Conservation (phyloP, 345 rosid species). For the Noccaea bulbosa region DNA sequence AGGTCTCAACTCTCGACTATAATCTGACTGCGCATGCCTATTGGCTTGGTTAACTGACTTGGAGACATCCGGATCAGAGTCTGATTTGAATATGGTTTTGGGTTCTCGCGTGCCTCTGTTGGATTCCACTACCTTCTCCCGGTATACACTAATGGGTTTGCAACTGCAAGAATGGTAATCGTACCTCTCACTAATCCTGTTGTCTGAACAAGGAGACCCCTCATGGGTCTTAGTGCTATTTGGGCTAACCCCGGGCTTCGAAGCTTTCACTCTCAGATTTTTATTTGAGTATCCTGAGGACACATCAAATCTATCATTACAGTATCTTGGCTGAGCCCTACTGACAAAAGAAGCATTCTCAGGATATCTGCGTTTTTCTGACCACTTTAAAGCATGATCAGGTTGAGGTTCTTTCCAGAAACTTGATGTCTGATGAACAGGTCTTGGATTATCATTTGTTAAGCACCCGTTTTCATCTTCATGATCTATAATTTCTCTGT, state of each 20-base stretch:
- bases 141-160: constrained; percentile 56
- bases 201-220: constrained; percentile 54
- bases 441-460: constrained; percentile 52
- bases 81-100: constrained; percentile 56
- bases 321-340: constrained; percentile 59
- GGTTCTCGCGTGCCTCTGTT: constrained; percentile 57
- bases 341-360: constrained; percentile 52
- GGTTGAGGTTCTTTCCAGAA: constrained; percentile 56
- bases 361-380: constrained; percentile 49
- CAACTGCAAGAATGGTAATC: constrained; percentile 68
- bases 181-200: constrained; percentile 59
- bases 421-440: constrained; percentile 60
- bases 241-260: constrained; percentile 53
- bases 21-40: constrained; percentile 57
- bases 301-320: constrained; percentile 57
- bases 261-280: constrained; percentile 51
- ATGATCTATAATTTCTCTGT: constrained; percentile 41
- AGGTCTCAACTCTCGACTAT: constrained; percentile 55
- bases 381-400: constrained; percentile 62
- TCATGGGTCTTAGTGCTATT: constrained; percentile 56
- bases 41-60: constrained; percentile 60
- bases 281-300: constrained; percentile 54
- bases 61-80: constrained; percentile 59
- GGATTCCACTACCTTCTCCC: constrained; percentile 60
- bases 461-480: constrained; percentile 60